Evolutionary conservation across 164 flowering plant genomes (phyloP), one percentile per base, ranked within the genome.

Genomic region (Saururus chinensis): DNA sequence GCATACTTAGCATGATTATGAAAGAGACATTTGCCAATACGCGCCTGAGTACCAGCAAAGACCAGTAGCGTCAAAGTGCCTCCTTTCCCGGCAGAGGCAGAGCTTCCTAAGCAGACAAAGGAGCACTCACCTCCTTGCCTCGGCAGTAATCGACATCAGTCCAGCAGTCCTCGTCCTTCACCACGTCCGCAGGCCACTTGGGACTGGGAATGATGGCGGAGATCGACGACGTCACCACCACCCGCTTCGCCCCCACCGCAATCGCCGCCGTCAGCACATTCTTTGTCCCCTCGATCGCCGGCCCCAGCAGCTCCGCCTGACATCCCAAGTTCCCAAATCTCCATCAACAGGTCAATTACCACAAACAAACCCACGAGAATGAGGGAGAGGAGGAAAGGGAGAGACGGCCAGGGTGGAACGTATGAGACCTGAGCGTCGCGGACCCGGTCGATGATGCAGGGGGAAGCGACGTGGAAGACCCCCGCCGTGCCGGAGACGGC

Each of bases 391-490:
- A n/a, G n/a, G n/a, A n/a, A n/a, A n/a, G n/a, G n/a, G n/a, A n/a
- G n/a, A n/a, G n/a, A n/a, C n/a, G n/a, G n/a, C n/a, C n/a, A n/a
- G n/a, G n/a, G n/a, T n/a, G n/a, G n/a, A n/a, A n/a, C n/a, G n/a
- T n/a, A n/a, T 22, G 16, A 22, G 58, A 86, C 98, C 84, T 87
- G 71, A 7, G 96, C 96, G 68, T 92, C 89, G 0, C 49, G 70
- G 51, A 92, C 89, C 62, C 58, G 65, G 66, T 93, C 92, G 64
- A 88, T 81, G 60, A 64, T 82, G 76, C 82, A 76, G 19, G 99
- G 99, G 23, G 97, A 90, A 20, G 99, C 99, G 1, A 88, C 64
- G 78, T 93, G 97, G 80, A 93, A 84, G 53, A 93, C 86, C 53
- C 96, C 99, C 26, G 70, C 56, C 53, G 83, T 70, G 60, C 88